phyloP scores from a whole-genome alignment of 1,284 basidiomycete species.

The Cryptococcus amylolentus region DNA sequence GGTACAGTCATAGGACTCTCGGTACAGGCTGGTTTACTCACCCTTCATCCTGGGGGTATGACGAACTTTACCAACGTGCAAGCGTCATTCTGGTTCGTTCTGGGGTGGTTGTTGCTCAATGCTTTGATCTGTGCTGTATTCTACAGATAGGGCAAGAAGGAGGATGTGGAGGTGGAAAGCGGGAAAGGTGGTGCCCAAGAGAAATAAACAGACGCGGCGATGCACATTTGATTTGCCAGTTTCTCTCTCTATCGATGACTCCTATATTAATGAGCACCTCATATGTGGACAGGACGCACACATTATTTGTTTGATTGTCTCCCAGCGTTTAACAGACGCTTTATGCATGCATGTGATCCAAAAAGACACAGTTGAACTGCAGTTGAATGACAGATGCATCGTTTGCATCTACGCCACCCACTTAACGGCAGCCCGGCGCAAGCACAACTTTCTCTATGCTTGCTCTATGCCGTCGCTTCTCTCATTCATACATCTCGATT shows the following conservation, averaged over 20 bases:
- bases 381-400: too few relatives aligned
- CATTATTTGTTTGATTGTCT: too few relatives aligned
- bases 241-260: not conserved
- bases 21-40: slow-evolving; percentile 44
- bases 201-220: too few relatives aligned
- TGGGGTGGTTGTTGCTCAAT: slow-evolving; percentile 41
- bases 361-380: too few relatives aligned
- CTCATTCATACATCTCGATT: too few relatives aligned
- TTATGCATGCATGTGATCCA: not conserved
- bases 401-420: not conserved
- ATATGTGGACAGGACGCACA: too few relatives aligned
- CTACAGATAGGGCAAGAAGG: slow-evolving; percentile 20
- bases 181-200: too few relatives aligned
- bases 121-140: slow-evolving; percentile 30
- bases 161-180: not conserved
- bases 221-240: not conserved
- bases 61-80: slow-evolving; percentile 36
- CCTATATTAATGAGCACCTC: too few relatives aligned
- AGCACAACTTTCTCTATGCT: not conserved
- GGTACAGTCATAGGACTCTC: slow-evolving; percentile 41
- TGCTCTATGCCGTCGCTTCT: too few relatives aligned
- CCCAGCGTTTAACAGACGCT: too few relatives aligned
- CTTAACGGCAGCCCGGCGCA: not conserved
- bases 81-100: slow-evolving; percentile 41
- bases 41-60: slow-evolving; percentile 35